Evolutionary conservation across 2,329 filamentous ascomycete genomes (phyloP).

Genomic region (Pochonia chlamydosporia): DNA sequence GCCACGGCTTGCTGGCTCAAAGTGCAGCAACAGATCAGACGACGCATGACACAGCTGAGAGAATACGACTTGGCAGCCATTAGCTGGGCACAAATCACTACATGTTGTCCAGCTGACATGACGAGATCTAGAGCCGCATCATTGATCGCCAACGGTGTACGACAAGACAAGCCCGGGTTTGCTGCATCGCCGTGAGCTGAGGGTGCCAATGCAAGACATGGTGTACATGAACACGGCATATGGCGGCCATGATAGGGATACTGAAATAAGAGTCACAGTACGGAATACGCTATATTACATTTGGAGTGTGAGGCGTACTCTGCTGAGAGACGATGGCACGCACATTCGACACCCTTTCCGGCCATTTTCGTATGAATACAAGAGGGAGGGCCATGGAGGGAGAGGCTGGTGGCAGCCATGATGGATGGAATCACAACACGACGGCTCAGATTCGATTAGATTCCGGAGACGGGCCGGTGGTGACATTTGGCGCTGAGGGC

Average conservation of each 20-base stretch:
- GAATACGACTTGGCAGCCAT: neutral
- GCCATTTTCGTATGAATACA: neutral
- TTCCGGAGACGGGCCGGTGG: neutral
- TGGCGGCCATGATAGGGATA: too few species aligned
- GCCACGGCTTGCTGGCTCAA: too few species aligned
- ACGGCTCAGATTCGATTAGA: too few species aligned
- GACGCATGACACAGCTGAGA: too few species aligned
- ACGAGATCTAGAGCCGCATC: neutral
- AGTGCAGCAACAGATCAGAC: too few species aligned
- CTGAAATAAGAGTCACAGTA: too few species aligned
- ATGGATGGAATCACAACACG: too few species aligned
- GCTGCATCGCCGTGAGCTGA: too few species aligned
- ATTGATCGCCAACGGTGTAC: neutral
- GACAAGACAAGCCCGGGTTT: neutral
- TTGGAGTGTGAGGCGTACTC: neutral
- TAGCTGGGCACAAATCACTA: neutral
- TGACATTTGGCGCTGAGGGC: neutral
- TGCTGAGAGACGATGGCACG: neutral
- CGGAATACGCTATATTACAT: too few species aligned
- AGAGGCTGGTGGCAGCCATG: too few species aligned
- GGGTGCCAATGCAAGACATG: neutral
- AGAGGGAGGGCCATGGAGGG: too few species aligned
- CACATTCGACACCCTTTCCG: neutral
- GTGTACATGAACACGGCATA: too few species aligned
- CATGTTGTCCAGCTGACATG: neutral